phyloP scores from a whole-genome alignment of 805 yeast genomes.

The Saccharomycopsis sp. region DNA sequence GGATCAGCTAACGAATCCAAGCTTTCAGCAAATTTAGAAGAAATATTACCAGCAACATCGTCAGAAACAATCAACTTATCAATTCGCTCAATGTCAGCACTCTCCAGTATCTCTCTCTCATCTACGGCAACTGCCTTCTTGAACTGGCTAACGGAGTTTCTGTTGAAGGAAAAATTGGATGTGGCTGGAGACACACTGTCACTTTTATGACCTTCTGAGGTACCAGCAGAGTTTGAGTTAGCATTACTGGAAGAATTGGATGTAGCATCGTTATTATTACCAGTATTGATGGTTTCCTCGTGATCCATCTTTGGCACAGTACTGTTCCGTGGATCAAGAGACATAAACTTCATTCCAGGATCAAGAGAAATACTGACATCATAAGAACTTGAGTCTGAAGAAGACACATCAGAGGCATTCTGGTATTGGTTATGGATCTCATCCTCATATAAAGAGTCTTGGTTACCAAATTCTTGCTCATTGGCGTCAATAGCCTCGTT shows the following conservation, averaged over 20 bases:
- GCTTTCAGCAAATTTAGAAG: background rate
- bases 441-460: background rate
- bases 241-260: background rate
- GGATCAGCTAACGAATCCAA: background rate
- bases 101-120: too few relatives aligned
- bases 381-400: background rate
- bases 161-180: background rate
- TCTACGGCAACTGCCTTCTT: too few relatives aligned
- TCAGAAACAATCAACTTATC: too few relatives aligned
- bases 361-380: background rate
- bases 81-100: too few relatives aligned
- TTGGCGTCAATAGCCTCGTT: background rate
- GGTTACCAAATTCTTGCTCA: background rate
- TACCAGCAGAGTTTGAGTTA: background rate
- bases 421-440: background rate
- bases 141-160: background rate
- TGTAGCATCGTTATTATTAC: background rate
- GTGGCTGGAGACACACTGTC: background rate
- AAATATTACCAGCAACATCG: background rate
- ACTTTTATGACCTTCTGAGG: background rate
- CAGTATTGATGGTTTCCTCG: background rate
- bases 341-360: background rate
- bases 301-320: background rate
- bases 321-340: background rate
- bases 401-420: background rate